Conservation (phyloP, 1,284 basidiomycete genomes). For the Hortiboletus rubellus region DNA sequence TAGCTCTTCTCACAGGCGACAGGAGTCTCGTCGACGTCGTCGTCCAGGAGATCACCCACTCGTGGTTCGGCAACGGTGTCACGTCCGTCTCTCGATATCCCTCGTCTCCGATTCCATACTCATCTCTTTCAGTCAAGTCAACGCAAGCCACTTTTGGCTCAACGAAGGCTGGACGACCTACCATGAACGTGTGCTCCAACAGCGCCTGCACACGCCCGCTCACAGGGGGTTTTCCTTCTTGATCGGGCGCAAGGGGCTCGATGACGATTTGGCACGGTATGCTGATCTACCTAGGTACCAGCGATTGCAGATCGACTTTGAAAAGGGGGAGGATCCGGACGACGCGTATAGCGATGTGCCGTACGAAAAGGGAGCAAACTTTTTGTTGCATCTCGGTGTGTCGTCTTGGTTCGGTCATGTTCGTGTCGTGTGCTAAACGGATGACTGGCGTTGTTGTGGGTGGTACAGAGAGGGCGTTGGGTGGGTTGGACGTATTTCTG, state of each 20-base stretch:
- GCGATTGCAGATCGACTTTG: conserved; percentile 83
- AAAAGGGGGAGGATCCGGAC: conserved; percentile 83
- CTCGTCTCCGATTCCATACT: not conserved
- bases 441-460: not conserved
- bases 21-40: conserved; percentile 85
- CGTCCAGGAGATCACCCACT: conserved; percentile 77
- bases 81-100: conserved; percentile 47
- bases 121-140: conserved; percentile 52
- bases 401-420: not conserved
- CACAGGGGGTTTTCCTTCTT: conserved; percentile 82
- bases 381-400: conserved; percentile 65
- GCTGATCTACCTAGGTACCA: conserved; percentile 72
- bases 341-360: conserved; percentile 74
- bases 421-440: not conserved
- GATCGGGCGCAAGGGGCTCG: conserved; percentile 74
- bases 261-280: conserved; percentile 70
- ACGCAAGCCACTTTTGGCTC: conserved; percentile 85
- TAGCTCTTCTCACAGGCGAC: conserved; percentile 81
- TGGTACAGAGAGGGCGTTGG: conserved; percentile 69
- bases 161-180: conserved; percentile 97
- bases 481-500: conserved; percentile 84
- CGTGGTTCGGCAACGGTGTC: conserved; percentile 86
- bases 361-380: conserved; percentile 78
- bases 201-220: conserved; percentile 72
- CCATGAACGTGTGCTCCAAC: conserved; percentile 83